Evolutionary conservation across 352 stramenopile species (phyloP), one percentile per base, ranked within the genome.

Genomic region (Thalassiosira allenii): DNA sequence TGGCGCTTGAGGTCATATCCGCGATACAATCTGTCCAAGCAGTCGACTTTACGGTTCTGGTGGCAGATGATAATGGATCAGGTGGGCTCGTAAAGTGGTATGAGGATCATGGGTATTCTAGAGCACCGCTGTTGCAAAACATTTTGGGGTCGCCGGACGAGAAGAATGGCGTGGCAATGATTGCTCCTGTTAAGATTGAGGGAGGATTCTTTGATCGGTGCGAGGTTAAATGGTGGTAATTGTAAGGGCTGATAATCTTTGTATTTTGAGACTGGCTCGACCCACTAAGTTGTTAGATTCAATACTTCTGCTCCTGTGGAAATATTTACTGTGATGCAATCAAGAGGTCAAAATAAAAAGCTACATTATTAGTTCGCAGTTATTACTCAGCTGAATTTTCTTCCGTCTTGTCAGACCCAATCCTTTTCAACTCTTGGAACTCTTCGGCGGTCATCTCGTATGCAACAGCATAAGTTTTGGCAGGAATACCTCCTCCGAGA

Each of bases 81-180:
- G 84, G 86, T 2, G 81, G 77, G 54, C 73, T 94, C 22, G 77
- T 91, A 0, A 12, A 79, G 6, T 94, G 89, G 89, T 94, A 94
- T 53, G 75, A 88, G 49, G 1, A 68, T 29, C 47, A 90, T 65
- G 87, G 84, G n/a, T 94, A 81, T 85, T 54, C 41, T 17, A 68
- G 57, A 57, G 89, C 87, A 11, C 87, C 87, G 11, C 75, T 89
- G 37, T 61, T 94, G 27, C 87, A 94, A 81, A 76, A 87, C 23
- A 76, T 89, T 17, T 72, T 94, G 52, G 89, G 89, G 34, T 88
- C 72, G 37, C 77, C 82, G 11, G 66, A 84, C 69, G 62, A 47
- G 53, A 57, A 86, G 37, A 84, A 86, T 83, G 89, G 87, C n/a
- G 80, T 87, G 29, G 76, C 84, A 11, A 94, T 94, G 89, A 92